phyloP scores from a whole-genome alignment of 2,329 filamentous ascomycete genomes.

The Esteya vermicola region DNA sequence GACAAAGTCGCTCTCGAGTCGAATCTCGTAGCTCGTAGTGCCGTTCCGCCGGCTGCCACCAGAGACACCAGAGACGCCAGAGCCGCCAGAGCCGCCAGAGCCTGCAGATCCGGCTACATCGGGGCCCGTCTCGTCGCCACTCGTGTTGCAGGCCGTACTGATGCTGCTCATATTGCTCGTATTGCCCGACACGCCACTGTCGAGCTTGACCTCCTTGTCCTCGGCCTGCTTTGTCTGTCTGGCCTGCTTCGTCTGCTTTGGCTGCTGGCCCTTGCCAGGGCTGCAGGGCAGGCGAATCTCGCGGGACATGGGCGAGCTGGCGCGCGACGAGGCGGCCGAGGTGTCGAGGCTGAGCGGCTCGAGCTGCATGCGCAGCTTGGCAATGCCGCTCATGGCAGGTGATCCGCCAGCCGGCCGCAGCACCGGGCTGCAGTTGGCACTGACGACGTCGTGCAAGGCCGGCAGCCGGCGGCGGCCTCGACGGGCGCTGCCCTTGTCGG shows the following conservation, averaged over 20 bases:
- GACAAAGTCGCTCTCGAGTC: conserved; percentile 71
- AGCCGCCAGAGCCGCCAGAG: too few relatives aligned
- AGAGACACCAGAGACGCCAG: too few relatives aligned
- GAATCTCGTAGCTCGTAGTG: conserved; percentile 70
- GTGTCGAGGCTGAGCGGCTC: conserved; percentile 59
- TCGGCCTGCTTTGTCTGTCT: too few relatives aligned
- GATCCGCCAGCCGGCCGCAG: conserved; percentile 35
- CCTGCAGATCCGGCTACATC: too few relatives aligned
- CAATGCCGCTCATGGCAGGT: conserved; percentile 56
- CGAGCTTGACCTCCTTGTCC: too few relatives aligned
- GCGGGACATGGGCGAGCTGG: conserved; percentile 21
- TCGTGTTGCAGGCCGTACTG: conserved; percentile 40
- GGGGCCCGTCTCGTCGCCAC: conserved; percentile 36
- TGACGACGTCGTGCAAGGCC: conserved; percentile 41
- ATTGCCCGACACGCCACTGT: too few relatives aligned
- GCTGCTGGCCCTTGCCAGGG: conserved; percentile 29
- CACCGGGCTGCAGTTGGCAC: conserved; percentile 48
- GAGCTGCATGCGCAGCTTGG: conserved; percentile 66
- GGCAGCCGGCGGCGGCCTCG: conserved; percentile 21
- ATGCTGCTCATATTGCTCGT: too few relatives aligned
- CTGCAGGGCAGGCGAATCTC: too few relatives aligned
- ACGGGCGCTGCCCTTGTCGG: conserved; percentile 14
- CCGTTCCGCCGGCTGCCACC: conserved; percentile 42
- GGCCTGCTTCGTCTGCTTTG: too few relatives aligned
- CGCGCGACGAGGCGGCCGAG: conserved; percentile 29